These are phyloP conservation scores for Massospora cicadina DNA, from an alignment of 371 early-diverging fungal species.

Conservation along the genomic window DNA sequence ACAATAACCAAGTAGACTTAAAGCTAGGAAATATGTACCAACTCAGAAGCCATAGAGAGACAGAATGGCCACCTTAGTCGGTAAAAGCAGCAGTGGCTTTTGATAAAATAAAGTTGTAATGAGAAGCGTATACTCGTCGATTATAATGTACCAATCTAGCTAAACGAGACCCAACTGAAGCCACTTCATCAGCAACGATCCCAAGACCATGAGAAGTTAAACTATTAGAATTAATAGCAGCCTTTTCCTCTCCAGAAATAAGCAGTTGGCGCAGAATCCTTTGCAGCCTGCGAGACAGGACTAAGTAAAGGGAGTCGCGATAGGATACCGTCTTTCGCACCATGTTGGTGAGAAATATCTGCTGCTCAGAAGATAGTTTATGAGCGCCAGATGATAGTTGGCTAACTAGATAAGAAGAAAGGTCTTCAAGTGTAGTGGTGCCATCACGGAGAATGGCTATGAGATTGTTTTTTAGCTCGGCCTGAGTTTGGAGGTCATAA, in stretches of 20 bases:
- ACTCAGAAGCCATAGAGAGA: no score
- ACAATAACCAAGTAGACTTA: no score
- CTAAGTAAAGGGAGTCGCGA: conserved; percentile 41
- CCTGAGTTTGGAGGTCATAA: conserved; percentile 5
- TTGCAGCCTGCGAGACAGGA: conserved; percentile 40
- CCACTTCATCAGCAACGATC: conserved; percentile 27
- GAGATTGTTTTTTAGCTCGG: conserved; percentile 23
- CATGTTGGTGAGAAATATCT: conserved; percentile 34
- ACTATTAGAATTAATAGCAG: conserved; percentile 15
- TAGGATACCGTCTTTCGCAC: conserved; percentile 49
- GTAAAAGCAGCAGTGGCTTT: conserved; percentile 19
- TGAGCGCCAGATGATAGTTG: conserved; percentile 13
- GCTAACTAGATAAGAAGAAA: conserved; percentile 24
- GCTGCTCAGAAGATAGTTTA: conserved; percentile 20
- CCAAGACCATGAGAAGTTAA: conserved; percentile 32
- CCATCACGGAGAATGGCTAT: conserved; percentile 31
- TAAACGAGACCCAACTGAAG: conserved; percentile 25
- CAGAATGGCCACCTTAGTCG: no score
- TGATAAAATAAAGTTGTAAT: conserved; percentile 25
- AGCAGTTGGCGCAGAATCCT: conserved; percentile 29
- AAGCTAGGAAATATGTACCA: no score
- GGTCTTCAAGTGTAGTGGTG: conserved; percentile 27
- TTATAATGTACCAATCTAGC: conserved; percentile 35
- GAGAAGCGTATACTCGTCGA: conserved; percentile 38
- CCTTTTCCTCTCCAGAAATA: conserved; percentile 26